Percentiles rank a stretch among this genome's conserved stretches.
Evolutionary conservation across 2,329 filamentous ascomycete genomes (phyloP).

Genomic region (Alternaria novae-zelandiae): DNA sequence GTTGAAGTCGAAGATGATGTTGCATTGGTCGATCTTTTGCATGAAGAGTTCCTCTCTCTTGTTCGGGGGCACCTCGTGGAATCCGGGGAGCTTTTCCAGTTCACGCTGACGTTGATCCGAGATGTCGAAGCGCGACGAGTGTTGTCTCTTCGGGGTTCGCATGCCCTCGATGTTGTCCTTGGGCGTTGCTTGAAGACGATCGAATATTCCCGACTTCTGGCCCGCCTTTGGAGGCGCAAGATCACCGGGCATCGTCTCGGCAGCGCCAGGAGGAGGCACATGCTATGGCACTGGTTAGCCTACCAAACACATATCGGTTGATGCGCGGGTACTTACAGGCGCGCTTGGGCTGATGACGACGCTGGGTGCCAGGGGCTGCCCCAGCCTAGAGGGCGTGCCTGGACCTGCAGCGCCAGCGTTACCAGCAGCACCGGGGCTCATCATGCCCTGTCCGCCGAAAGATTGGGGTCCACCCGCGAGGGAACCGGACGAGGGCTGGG

Average conservation of each 20-base stretch:
- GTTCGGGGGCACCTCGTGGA: constrained; percentile 96
- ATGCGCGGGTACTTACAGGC: constrained; percentile 56
- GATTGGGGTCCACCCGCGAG: constrained; percentile 41
- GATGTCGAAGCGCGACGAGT: constrained; percentile 97
- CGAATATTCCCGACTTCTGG: constrained; percentile 86
- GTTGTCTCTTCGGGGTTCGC: constrained; percentile 92
- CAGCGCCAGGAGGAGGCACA: constrained; percentile 86
- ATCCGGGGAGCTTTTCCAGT: constrained; percentile 94
- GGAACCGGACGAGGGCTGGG: constrained; percentile 39
- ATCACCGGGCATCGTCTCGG: constrained; percentile 98
- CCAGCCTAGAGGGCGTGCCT: constrained; percentile 68
- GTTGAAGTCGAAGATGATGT: constrained; percentile 99
- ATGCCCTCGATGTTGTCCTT: constrained; percentile 97
- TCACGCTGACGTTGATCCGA: constrained; percentile 88
- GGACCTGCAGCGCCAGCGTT: constrained; percentile 56
- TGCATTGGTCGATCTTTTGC: constrained; percentile 99
- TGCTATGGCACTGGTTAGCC: constrained; percentile 63
- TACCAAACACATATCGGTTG: neutral
- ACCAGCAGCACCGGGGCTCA: constrained; percentile 42
- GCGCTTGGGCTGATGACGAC: constrained; percentile 95
- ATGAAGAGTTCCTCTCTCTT: constrained; percentile 96
- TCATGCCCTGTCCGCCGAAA: constrained; percentile 38
- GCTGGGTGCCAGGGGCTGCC: constrained; percentile 74
- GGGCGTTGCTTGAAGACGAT: constrained; percentile 88
- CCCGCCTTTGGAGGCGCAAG: constrained; percentile 92